Evolutionary conservation across 192 early-diverging fungal species (phyloP).

Genomic region (Coemansia sp.): DNA sequence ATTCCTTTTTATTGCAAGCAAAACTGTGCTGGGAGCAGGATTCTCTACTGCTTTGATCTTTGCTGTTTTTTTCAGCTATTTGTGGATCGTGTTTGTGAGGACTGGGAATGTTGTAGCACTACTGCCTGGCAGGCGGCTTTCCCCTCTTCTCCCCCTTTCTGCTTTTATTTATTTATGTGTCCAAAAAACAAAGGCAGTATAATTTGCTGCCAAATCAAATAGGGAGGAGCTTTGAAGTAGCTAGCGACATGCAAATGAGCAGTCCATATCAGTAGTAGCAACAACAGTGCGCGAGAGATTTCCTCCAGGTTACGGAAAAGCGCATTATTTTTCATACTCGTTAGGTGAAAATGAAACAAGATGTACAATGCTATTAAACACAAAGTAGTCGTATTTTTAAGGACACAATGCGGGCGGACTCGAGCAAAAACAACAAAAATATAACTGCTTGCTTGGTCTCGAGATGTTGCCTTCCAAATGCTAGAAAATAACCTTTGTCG

Average conservation of each 20-base stretch:
- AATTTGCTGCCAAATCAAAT: background rate
- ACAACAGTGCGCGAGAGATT: background rate
- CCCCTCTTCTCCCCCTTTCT: no score
- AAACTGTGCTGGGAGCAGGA: no score
- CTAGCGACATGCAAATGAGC: background rate
- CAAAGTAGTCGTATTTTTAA: slow-evolving; percentile 1
- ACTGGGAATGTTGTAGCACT: slow-evolving; percentile 4
- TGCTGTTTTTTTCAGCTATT: no score
- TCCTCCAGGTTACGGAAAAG: background rate
- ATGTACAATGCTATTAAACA: background rate
- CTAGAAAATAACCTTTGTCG: background rate
- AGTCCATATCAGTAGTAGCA: background rate
- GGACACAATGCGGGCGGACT: background rate
- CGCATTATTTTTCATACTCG: background rate
- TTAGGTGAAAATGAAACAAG: no score
- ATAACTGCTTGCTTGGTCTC: no score
- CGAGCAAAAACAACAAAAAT: no score
- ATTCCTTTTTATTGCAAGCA: no score
- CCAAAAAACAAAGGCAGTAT: background rate
- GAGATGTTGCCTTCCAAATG: background rate
- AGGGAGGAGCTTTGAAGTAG: background rate
- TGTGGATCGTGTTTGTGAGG: no score
- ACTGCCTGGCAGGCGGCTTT: background rate
- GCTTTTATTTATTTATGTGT: background rate
- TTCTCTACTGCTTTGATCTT: no score